Evolutionary conservation across 2,329 filamentous ascomycete genomes (phyloP), one percentile per base, ranked within the genome.

Genomic region (Fusarium concolor): DNA sequence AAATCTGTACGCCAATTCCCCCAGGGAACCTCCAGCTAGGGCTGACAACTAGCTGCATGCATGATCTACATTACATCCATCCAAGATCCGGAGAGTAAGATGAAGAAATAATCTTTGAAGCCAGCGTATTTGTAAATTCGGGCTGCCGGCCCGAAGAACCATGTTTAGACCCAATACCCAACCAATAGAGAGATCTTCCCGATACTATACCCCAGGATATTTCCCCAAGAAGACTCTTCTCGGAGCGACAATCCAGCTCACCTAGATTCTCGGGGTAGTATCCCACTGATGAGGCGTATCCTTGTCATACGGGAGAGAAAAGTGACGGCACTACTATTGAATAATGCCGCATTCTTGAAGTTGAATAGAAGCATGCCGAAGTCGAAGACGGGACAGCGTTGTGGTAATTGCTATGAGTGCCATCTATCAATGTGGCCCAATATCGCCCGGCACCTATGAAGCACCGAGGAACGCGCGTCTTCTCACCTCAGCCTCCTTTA

Each of bases 401-500:
- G 35, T 31, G 22, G 24, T 37, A 12, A 31, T 64, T 31, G 39
- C 18, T 39, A 44, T 42, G 22, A 39, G 43, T 52, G 53, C 33
- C 24, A 12, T 51, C 14, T 29, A 49, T 28, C 28, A 35, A 42
- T 37, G 20, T 41, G 38, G 37, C 38, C 33, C 20, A 41, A 31
- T 14, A 24, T 50, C 18, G 12, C 14, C 39, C 39, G 44, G 61
- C 20, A 42, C 45, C 28, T 70, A 68, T 14, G 66, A 85, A 68
- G 84, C 80, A 69, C 83, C 82, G 67, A 88, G 80, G 78, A 88
- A 88, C 64, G 87, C 84, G 73, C 90, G 88, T 70, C 92, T 84
- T 69, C 92, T 86, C 71, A 89, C 86, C 76, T 92, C 92, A 10
- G 92, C 92, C 76, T 95, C 92, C 59, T 90, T 89, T 74, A 95